Percentiles rank a stretch among this genome's conserved stretches.
Conservation (phyloP, 1,284 basidiomycete genomes). For the Peniophora sp. region DNA sequence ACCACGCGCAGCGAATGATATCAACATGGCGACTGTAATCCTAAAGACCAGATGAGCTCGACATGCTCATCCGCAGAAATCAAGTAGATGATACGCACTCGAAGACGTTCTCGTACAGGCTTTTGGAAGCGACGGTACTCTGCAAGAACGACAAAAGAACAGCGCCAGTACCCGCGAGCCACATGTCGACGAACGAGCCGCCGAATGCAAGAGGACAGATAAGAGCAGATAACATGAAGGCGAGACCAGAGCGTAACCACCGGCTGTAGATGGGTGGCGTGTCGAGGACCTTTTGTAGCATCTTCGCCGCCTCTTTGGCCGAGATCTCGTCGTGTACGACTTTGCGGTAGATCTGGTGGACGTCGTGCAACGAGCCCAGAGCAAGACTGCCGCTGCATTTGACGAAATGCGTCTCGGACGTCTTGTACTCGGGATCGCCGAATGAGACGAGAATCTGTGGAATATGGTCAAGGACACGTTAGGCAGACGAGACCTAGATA, state of each 20-base stretch:
- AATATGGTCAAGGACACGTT: no score
- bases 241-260: slow-evolving; percentile 53
- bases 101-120: slow-evolving; percentile 81
- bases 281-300: slow-evolving; percentile 40
- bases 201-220: slow-evolving; percentile 83
- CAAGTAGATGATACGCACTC: slow-evolving; percentile 50
- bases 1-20: slow-evolving; percentile 75
- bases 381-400: slow-evolving; percentile 69
- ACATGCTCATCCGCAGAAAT: slow-evolving; percentile 1
- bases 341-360: slow-evolving; percentile 67
- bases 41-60: slow-evolving; percentile 29
- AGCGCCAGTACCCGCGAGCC: slow-evolving; percentile 64
- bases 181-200: slow-evolving; percentile 79
- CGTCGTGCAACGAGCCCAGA: slow-evolving; percentile 69
- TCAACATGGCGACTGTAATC: slow-evolving; percentile 74
- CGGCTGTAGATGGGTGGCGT: slow-evolving; percentile 54
- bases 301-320: slow-evolving; percentile 56
- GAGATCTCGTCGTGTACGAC: slow-evolving; percentile 84
- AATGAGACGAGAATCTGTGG: slow-evolving; percentile 68
- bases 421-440: slow-evolving; percentile 69
- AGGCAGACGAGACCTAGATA: no score
- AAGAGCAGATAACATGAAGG: slow-evolving; percentile 62
- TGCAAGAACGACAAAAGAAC: slow-evolving; percentile 63
- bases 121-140: slow-evolving; percentile 63
- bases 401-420: slow-evolving; percentile 78